Conservation (phyloP, 2,329 filamentous ascomycete genomes). For the Monosporascus sp. region DNA sequence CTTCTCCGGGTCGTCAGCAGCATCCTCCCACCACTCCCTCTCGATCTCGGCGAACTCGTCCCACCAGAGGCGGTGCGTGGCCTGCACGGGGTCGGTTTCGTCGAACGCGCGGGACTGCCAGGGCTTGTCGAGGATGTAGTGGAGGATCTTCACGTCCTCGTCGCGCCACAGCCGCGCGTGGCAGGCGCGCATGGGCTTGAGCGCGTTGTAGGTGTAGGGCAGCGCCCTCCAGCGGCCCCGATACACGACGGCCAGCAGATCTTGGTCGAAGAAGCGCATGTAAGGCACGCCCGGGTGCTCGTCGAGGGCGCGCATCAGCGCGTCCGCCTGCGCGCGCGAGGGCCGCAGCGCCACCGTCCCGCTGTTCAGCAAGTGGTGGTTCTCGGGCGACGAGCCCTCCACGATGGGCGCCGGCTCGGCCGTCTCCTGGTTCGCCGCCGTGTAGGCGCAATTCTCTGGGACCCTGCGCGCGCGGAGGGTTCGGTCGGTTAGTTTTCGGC, state of each 20-base stretch:
- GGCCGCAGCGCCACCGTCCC: conserved; percentile 28
- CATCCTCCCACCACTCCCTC: conserved; percentile 19
- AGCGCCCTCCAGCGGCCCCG: conserved; percentile 21
- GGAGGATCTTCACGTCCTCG: conserved; percentile 21
- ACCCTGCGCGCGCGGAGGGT: conserved; percentile 10
- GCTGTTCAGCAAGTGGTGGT: conserved; percentile 31
- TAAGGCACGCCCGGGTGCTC: conserved; percentile 24
- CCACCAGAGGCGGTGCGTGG: conserved; percentile 29
- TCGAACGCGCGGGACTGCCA: conserved; percentile 23
- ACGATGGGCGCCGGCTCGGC: conserved; percentile 22
- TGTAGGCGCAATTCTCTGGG: conserved; percentile 26
- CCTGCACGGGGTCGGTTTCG: conserved; percentile 19
- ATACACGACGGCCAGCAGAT: conserved; percentile 25
- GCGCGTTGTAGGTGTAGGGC: conserved; percentile 25
- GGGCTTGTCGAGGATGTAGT: conserved; percentile 27
- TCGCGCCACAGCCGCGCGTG: conserved; percentile 21
- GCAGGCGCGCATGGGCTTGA: conserved; percentile 26
- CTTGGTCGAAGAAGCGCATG: conserved; percentile 28
- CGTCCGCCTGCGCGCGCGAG: conserved; percentile 22
- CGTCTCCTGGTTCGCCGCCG: conserved; percentile 23
- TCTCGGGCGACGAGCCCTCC: conserved; percentile 17
- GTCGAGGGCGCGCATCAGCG: conserved; percentile 26
- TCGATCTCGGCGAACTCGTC: conserved; percentile 22
- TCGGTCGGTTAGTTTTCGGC: too few species aligned
- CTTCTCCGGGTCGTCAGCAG: conserved; percentile 18